Evolutionary conservation across 495 filamentous ascomycete species (phyloP).

Genomic region (Podospora pseudopauciseta): DNA sequence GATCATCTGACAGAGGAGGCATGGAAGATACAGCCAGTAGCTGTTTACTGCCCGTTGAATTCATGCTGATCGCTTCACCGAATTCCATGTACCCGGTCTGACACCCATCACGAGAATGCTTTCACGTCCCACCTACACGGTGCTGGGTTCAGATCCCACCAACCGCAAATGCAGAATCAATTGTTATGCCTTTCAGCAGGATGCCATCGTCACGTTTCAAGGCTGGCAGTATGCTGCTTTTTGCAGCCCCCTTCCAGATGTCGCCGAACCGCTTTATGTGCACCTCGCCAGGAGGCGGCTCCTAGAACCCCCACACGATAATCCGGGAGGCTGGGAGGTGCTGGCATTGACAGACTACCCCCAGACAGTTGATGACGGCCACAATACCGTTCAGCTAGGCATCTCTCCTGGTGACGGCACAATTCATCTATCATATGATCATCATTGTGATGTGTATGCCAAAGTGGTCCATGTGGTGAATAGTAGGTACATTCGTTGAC

Average conservation of each 20-base stretch:
- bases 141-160: conserved; percentile 36
- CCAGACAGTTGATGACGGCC: conserved; percentile 47
- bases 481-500: conserved; percentile 13
- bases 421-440: conserved; percentile 47
- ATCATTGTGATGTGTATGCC: conserved; percentile 41
- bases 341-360: conserved; percentile 45
- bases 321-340: conserved; percentile 36
- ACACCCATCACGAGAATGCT: conserved; percentile 21
- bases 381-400: conserved; percentile 50
- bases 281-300: conserved; percentile 43
- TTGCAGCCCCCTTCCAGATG: conserved; percentile 31
- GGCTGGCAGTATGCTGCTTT: conserved; percentile 47
- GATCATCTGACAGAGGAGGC: not conserved
- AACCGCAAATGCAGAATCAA: conserved; percentile 40
- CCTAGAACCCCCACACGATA: conserved; percentile 11
- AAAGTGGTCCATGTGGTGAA: not conserved
- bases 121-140: conserved; percentile 26
- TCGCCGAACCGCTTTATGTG: conserved; percentile 38
- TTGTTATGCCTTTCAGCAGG: conserved; percentile 44
- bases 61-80: conserved; percentile 2
- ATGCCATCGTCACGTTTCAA: conserved; percentile 37
- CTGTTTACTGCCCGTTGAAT: not conserved
- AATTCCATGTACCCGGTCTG: not conserved
- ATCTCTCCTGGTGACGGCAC: conserved; percentile 47
- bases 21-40: too few relatives aligned